Evolutionary conservation across 306 rosid species (phyloP).

Genomic region (Alnus glutinosa): DNA sequence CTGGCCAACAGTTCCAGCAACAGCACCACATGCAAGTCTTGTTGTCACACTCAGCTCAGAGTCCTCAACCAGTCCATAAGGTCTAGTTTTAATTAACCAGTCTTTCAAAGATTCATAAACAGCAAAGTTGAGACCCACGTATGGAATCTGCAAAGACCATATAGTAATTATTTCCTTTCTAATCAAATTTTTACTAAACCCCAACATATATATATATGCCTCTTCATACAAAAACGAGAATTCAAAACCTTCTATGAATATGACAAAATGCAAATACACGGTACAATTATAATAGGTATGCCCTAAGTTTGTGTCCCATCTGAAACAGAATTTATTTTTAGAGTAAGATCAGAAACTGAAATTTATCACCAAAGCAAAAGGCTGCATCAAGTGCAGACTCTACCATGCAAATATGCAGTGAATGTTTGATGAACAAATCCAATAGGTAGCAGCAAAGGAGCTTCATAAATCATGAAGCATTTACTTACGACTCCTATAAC

Average conservation of each 20-base stretch:
- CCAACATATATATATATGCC: neutral
- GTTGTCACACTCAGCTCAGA: conserved; percentile 46
- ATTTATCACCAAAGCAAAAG: neutral
- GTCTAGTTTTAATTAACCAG: conserved; percentile 40
- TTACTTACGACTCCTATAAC: conserved; percentile 73
- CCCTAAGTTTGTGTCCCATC: neutral
- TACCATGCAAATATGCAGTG: neutral
- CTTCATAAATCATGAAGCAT: conserved; percentile 5
- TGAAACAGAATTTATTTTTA: too few species aligned
- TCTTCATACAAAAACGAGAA: neutral
- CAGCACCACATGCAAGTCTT: conserved; percentile 54
- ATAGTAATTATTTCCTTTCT: neutral
- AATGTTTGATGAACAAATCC: neutral
- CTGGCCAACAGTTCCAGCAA: conserved; percentile 61
- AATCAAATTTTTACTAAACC: neutral
- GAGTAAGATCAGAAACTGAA: neutral
- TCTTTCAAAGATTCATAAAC: conserved; percentile 54
- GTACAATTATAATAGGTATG: neutral
- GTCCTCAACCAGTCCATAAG: conserved; percentile 35
- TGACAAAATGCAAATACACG: neutral
- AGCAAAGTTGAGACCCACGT: conserved; percentile 53
- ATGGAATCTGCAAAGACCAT: conserved; percentile 41
- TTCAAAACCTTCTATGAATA: conserved; percentile 4
- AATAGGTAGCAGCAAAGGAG: neutral
- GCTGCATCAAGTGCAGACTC: neutral